These are phyloP conservation scores for Dendrobium officinale DNA, from an alignment of 106 monocot genomes.

Conservation along the genomic window DNA sequence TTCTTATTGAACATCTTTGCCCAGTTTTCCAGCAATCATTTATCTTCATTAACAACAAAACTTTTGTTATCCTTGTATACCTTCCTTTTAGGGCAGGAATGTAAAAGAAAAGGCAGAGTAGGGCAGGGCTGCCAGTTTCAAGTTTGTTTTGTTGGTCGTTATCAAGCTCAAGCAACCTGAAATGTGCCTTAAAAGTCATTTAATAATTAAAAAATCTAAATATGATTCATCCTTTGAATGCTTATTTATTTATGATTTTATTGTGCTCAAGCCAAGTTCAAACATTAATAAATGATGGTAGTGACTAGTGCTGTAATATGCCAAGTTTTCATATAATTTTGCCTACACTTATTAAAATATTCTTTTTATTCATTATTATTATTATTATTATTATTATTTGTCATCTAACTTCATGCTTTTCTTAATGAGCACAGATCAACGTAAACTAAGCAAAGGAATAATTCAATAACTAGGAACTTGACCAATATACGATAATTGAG, in stretches of 20 bases:
- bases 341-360: neutral
- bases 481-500: neutral
- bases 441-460: neutral
- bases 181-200: neutral
- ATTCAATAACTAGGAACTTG: neutral
- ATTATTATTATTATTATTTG: neutral
- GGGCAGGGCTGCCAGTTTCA: neutral
- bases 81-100: neutral
- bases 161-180: neutral
- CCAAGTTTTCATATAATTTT: neutral
- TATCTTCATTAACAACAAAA: neutral
- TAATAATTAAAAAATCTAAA: no score
- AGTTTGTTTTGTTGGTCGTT: neutral
- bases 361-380: neutral
- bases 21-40: neutral
- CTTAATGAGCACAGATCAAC: neutral
- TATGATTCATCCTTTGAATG: neutral
- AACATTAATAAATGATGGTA: neutral
- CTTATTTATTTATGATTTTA: neutral
- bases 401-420: neutral
- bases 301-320: neutral
- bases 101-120: neutral
- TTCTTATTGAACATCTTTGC: neutral
- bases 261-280: neutral
- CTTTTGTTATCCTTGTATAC: neutral